Evolutionary conservation across 345 rosid genomes (phyloP), one percentile per base, ranked within the genome.

Genomic region (Boechera retrofracta): DNA sequence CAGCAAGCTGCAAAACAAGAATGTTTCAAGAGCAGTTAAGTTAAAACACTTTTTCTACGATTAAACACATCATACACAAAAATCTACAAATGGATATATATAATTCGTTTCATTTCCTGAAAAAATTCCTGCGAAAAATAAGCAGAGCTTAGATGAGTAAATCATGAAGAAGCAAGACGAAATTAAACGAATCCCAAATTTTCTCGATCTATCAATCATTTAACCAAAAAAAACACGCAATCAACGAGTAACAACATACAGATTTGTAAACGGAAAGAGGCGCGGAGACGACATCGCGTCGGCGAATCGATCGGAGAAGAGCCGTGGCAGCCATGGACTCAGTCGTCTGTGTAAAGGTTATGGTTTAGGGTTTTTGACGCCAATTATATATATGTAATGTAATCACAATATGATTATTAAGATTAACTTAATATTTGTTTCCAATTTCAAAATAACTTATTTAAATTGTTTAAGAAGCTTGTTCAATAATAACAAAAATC

Each of bases 291-390:
- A 85, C 80, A 8, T 89, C 89, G 28, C 94, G 94, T 35, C 94
- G 93, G 41, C 94, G 82, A 10, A 94, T 8, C 45, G 91, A 82
- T 26, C 97, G 94, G 49, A 94, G 80, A 33, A 94, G 71, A 63
- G 85, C 85, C 0, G 88, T 85, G 26, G 91, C 64, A 60, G 96
- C 96, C 97, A 91, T 93, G 9, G 67, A 56, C 24, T 4, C 60
- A 54, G 16, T 16, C 16, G 16, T 16, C 16, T 16, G 16, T 16
- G 16, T 16, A 58, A 18, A 18, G 21, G 21, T 18, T 18, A 18
- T 18, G 21, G 21, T 18, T 18, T 18, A 18, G 21, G 21, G 21
- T 18, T 18, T 21, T 21, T 21, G 21, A 21, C 21, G 21, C 21
- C 1, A 21, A 21, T 21, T 1, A 21, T 21, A 21, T 21, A 18